phyloP scores from a whole-genome alignment of 2,329 filamentous ascomycete genomes.

The Colletotrichum spinosum region DNA sequence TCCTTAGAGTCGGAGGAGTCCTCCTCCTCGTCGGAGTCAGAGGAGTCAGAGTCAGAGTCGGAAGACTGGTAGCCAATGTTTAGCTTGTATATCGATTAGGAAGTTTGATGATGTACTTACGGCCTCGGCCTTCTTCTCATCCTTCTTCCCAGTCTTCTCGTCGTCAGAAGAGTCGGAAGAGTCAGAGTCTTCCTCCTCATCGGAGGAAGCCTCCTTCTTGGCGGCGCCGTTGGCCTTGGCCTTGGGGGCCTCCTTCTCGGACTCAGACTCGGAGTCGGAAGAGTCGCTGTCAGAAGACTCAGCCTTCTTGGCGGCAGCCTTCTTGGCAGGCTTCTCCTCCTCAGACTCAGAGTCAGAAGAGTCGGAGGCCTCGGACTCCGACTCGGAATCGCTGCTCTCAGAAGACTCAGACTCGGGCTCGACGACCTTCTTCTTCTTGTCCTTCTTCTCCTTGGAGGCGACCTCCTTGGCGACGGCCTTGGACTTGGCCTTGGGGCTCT shows the following conservation, averaged over 20 bases:
- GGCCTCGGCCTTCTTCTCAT: constrained; percentile 37
- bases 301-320: constrained; percentile 6
- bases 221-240: constrained; percentile 51
- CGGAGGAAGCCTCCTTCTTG: constrained; percentile 49
- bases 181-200: constrained; percentile 38
- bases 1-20: constrained; percentile 47
- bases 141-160: constrained; percentile 41
- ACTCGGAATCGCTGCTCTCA: constrained; percentile 31
- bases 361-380: constrained; percentile 40
- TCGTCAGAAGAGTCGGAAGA: constrained; percentile 49
- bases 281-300: constrained; percentile 43
- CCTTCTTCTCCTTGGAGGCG: constrained; percentile 61
- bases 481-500: constrained; percentile 74
- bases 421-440: constrained; percentile 51
- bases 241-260: constrained; percentile 50
- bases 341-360: constrained; percentile 44
- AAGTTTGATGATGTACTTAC: constrained; percentile 20
- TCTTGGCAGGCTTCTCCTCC: neutral
- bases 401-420: constrained; percentile 46
- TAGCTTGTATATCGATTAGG: constrained; percentile 5
- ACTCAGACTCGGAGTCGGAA: constrained; percentile 52
- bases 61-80: constrained; percentile 30
- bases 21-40: constrained; percentile 49
- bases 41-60: constrained; percentile 50
- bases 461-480: constrained; percentile 74